These are phyloP conservation scores for Pestalotiopsis sp. DNA, from an alignment of 2,329 filamentous ascomycete species.

Conservation along the genomic window DNA sequence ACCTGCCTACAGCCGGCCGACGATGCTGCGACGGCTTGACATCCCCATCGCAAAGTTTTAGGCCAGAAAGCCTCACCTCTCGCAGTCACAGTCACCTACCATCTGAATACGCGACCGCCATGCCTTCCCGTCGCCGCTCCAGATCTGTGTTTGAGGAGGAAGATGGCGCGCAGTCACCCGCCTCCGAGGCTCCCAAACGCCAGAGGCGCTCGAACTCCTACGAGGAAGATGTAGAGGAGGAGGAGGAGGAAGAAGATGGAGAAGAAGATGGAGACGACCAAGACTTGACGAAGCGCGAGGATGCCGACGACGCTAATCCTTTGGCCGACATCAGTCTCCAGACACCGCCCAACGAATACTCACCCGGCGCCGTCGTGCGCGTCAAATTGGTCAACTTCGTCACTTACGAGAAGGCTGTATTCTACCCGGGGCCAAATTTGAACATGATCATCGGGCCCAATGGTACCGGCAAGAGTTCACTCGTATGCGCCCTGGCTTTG, in stretches of 20 bases:
- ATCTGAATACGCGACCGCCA: conserved; percentile 15
- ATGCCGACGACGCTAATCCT: conserved; percentile 5
- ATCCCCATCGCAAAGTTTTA: not conserved
- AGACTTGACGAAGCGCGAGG: not conserved
- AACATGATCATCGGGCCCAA: conserved; percentile 99
- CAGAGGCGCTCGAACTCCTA: conserved; percentile 30
- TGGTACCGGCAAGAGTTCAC: conserved; percentile 94
- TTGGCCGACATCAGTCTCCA: not conserved
- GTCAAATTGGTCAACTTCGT: conserved; percentile 90
- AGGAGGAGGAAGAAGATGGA: not conserved
- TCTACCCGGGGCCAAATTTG: conserved; percentile 85
- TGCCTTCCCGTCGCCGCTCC: conserved; percentile 44
- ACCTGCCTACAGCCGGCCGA: not conserved
- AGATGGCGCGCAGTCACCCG: conserved; percentile 33
- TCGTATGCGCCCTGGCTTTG: conserved; percentile 95
- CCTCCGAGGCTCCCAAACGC: conserved; percentile 26
- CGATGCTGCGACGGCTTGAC: not conserved
- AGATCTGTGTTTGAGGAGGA: conserved; percentile 42
- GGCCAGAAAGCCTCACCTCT: not conserved
- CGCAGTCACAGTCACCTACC: not conserved
- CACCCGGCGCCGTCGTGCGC: conserved; percentile 85
- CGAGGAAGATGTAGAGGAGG: conserved; percentile 31
- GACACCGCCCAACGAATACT: conserved; percentile 39
- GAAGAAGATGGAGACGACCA: conserved; percentile 17
- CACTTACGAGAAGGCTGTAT: conserved; percentile 91